Percentiles rank a stretch among this genome's conserved stretches.
These are phyloP conservation scores for Nematodospora anomalae DNA, from an alignment of 1,139 yeast species.

Conservation along the genomic window DNA sequence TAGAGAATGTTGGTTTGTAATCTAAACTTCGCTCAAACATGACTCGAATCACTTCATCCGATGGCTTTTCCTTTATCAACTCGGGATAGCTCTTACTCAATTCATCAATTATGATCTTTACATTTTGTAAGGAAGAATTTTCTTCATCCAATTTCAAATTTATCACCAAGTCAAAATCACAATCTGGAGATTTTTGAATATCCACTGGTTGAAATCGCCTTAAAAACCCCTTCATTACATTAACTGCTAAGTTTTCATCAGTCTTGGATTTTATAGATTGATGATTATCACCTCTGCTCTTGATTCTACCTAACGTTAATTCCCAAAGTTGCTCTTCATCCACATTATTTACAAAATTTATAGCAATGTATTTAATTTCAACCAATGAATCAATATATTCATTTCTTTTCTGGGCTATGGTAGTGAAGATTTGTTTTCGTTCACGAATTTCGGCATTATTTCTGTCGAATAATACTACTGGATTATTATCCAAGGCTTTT, in stretches of 20 bases:
- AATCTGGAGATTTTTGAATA: constrained; percentile 55
- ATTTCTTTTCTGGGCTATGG: constrained; percentile 43
- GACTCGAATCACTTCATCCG: constrained; percentile 31
- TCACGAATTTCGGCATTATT: constrained; percentile 77
- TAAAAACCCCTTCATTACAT: constrained; percentile 74
- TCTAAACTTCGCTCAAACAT: constrained; percentile 52
- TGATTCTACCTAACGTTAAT: constrained; percentile 60
- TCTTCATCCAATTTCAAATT: constrained; percentile 47
- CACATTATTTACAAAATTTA: constrained; percentile 56
- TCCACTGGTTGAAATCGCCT: constrained; percentile 65
- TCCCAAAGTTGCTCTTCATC: constrained; percentile 39
- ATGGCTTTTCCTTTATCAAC: constrained; percentile 41
- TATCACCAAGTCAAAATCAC: constrained; percentile 62
- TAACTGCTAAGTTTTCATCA: constrained; percentile 45
- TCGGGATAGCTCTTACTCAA: constrained; percentile 48
- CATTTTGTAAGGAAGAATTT: constrained; percentile 53
- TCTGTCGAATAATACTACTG: constrained; percentile 73
- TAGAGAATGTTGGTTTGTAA: constrained; percentile 53
- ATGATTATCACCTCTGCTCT: constrained; percentile 81
- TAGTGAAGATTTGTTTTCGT: constrained; percentile 63
- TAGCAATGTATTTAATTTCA: constrained; percentile 54
- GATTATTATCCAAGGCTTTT: constrained; percentile 30
- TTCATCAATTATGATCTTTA: constrained; percentile 40
- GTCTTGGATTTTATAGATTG: constrained; percentile 67
- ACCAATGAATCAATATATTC: constrained; percentile 31